Evolutionary conservation across 2,329 filamentous ascomycete species (phyloP), one percentile per base, ranked within the genome.

Genomic region (Anthostomella pinea): DNA sequence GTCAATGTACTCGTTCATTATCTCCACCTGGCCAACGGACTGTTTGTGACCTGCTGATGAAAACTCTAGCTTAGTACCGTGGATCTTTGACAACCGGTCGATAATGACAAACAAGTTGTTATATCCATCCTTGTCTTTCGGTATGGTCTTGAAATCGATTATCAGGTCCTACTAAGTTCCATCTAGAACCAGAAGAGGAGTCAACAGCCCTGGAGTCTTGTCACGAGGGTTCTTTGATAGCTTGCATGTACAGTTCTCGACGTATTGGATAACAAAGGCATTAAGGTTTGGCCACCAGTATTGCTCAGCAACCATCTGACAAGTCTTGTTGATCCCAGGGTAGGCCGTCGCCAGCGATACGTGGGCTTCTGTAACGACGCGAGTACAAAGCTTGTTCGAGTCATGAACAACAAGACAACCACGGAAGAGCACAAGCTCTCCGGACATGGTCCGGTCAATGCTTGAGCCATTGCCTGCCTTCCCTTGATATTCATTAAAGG

Each of bases 111-210:
- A 19, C 4, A 17, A 25, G 14, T 17, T 18, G 15, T 33, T 22
- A 22, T 26, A n/a, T 5, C 31, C 31, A 6, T 18, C 3, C 6
- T 18, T 8, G 9, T 26, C 22, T 11, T 5, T 3, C 11, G 22
- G 31, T 6, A 26, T 13, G 9, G 8, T 33, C 14, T 26, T 33
- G 21, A 33, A 33, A 11, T 33, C 16, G 15, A 33, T 19, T 3
- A 24, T 16, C 2, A 33, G 8, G 13, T 25, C 15, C 11, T 33
- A 16, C 31, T 24, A 33, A 5, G 13, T 15, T 3, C 20, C 16
- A 3, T 33, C 14, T 4, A 16, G 31, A 10, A 26, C 21, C 4
- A 11, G 14, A 3, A 33, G 9, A 2, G 21, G 31, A 3, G 14
- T 25, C 14, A 33, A 17, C 8, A 18, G 16, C 5, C 31, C 32